Conservation (phyloP, 495 filamentous ascomycete species). For the Xylaria flabelliformis region DNA sequence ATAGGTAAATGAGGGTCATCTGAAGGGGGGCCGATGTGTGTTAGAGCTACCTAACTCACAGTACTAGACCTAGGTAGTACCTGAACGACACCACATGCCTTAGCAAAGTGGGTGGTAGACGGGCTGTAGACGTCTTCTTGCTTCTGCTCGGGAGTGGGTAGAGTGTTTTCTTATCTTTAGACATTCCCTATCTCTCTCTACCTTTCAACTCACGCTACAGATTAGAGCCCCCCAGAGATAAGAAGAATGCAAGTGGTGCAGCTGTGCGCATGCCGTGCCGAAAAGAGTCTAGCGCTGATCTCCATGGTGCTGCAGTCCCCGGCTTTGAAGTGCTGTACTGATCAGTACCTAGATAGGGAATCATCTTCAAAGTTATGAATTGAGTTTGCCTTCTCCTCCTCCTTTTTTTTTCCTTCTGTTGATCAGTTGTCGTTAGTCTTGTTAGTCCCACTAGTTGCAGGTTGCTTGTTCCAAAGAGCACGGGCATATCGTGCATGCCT, state of each 20-base stretch:
- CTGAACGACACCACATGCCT: background rate
- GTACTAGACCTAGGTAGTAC: background rate
- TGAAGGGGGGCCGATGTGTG: background rate
- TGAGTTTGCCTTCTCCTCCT: background rate
- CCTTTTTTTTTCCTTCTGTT: background rate
- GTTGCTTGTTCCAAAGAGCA: background rate
- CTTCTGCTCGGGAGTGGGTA: background rate
- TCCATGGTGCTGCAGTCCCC: background rate
- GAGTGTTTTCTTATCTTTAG: slow-evolving; percentile 26
- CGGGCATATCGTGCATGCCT: background rate
- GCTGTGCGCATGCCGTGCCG: background rate
- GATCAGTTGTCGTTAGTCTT: background rate
- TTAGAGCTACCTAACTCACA: too few species aligned
- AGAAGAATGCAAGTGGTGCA: slow-evolving; percentile 11
- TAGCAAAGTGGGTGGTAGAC: slow-evolving; percentile 6
- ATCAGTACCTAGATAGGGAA: too few species aligned
- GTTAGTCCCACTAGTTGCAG: background rate
- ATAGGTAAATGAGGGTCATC: slow-evolving; percentile 24
- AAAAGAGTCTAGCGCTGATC: slow-evolving; percentile 19
- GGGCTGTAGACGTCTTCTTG: background rate
- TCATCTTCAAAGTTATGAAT: background rate
- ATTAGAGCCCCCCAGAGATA: slow-evolving; percentile 26
- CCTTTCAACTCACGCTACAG: background rate
- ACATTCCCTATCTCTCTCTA: background rate
- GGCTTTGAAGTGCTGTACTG: background rate